Evolutionary conservation across 2,329 filamentous ascomycete genomes (phyloP).

Genomic region (Aaosphaeria pasadenensis): DNA sequence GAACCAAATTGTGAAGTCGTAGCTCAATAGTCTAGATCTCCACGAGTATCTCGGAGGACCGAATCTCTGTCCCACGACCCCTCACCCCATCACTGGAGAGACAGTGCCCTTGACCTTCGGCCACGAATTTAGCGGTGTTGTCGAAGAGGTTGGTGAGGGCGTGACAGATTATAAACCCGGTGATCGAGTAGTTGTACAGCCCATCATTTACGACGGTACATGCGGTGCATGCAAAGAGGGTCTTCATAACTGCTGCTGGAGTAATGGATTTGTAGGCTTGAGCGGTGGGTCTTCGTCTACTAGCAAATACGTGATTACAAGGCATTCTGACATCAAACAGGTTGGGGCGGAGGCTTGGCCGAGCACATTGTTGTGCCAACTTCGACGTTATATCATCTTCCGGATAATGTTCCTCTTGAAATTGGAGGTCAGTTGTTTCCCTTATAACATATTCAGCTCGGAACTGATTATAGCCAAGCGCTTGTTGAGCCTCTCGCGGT

Average conservation of each 20-base stretch:
- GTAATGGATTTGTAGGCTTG: constrained; percentile 53
- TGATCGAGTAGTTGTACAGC: constrained; percentile 49
- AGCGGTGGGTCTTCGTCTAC: constrained; percentile 32
- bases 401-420: constrained; percentile 51
- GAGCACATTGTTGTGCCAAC: constrained; percentile 52
- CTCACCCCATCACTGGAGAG: constrained; percentile 54
- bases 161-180: constrained; percentile 49
- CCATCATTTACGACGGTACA: constrained; percentile 54
- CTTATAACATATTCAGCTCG: neutral
- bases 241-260: constrained; percentile 54
- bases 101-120: constrained; percentile 52
- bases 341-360: constrained; percentile 53
- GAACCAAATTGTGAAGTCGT: neutral
- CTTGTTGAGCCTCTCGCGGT: constrained; percentile 55
- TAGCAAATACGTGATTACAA: neutral
- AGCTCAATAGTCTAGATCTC: constrained; percentile 29
- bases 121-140: constrained; percentile 52
- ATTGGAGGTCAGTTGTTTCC: constrained; percentile 37
- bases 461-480: constrained; percentile 26
- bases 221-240: constrained; percentile 53
- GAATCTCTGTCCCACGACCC: constrained; percentile 50
- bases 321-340: constrained; percentile 6
- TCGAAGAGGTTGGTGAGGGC: constrained; percentile 52
- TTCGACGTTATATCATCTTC: constrained; percentile 45
- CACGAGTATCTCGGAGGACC: constrained; percentile 50